A percentile compares a stretch with the other conserved stretches of the same genome.
These are phyloP conservation scores for Cucurbita maxima DNA, from an alignment of 306 rosid genomes.

Conservation along the genomic window DNA sequence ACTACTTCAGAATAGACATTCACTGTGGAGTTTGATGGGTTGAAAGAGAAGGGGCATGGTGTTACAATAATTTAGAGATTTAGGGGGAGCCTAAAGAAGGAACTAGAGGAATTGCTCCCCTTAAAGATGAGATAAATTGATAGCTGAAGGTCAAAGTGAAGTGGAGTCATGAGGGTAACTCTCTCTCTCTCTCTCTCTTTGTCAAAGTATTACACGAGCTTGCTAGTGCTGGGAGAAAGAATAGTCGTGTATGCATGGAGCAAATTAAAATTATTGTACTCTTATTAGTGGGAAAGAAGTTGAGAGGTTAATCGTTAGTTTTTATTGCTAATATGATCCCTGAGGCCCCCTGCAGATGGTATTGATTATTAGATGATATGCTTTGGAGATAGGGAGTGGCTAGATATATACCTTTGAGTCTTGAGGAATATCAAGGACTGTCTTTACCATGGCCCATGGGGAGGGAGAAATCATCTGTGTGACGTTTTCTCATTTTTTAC, in stretches of 20 bases:
- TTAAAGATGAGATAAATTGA: neutral
- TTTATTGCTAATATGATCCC: neutral
- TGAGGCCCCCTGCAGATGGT: neutral
- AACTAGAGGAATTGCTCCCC: neutral
- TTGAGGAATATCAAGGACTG: neutral
- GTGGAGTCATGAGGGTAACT: neutral
- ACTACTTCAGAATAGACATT: neutral
- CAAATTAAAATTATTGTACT: neutral
- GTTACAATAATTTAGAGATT: neutral
- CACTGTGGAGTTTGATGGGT: neutral
- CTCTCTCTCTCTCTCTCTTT: neutral
- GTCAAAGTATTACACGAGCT: neutral
- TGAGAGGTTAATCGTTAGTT: neutral
- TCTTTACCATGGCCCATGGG: neutral
- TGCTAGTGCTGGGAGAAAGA: neutral
- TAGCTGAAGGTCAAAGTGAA: neutral
- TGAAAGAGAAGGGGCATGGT: neutral
- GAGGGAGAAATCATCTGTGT: neutral
- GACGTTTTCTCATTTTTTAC: neutral
- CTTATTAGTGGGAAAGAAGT: neutral
- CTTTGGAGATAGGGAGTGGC: neutral
- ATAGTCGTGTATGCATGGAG: neutral
- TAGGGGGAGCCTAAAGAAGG: neutral
- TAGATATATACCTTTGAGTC: neutral
- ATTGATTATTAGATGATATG: neutral